Percentiles rank a stretch among this genome's conserved stretches.
Evolutionary conservation across 208 protist species (phyloP).

Genomic region (Blechomonas ayalai): DNA sequence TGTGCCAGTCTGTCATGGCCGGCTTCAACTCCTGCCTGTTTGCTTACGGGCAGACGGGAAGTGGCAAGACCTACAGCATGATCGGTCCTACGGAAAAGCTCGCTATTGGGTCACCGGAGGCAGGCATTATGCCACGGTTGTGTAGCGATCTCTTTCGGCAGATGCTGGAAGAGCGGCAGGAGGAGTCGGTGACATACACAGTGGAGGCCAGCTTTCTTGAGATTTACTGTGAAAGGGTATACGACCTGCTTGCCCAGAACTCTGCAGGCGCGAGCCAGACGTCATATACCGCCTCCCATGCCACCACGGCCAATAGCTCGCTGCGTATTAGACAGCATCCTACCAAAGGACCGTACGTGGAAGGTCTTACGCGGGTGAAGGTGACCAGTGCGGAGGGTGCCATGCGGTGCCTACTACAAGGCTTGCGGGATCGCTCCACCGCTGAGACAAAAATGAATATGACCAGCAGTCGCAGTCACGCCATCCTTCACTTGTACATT

Average conservation of each 20-base stretch:
- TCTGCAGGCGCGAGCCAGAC: background rate
- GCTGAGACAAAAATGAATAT: slow-evolving; percentile 94
- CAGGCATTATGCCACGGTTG: slow-evolving; percentile 76
- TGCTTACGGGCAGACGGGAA: slow-evolving; percentile 89
- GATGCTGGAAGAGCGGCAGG: slow-evolving; percentile 60
- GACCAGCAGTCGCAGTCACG: slow-evolving; percentile 93
- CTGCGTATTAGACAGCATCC: slow-evolving; percentile 79
- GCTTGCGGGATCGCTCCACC: slow-evolving; percentile 65
- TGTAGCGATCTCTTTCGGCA: slow-evolving; percentile 57
- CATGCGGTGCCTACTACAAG: slow-evolving; percentile 34
- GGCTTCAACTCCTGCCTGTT: slow-evolving; percentile 89
- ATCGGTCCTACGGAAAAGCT: slow-evolving; percentile 49
- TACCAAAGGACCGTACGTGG: slow-evolving; percentile 51
- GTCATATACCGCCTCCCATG: background rate
- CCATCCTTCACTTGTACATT: slow-evolving; percentile 92
- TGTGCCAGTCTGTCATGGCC: slow-evolving; percentile 62
- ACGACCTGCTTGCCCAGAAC: slow-evolving; percentile 46
- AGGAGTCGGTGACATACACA: slow-evolving; percentile 43
- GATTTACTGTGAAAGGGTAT: slow-evolving; percentile 88
- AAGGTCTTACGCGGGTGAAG: slow-evolving; percentile 62
- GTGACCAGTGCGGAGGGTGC: slow-evolving; percentile 20
- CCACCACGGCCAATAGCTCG: too few species aligned
- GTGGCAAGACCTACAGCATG: slow-evolving; percentile 90
- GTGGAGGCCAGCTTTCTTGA: slow-evolving; percentile 81
- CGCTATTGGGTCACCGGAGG: slow-evolving; percentile 24